Evolutionary conservation across 2,329 filamentous ascomycete species (phyloP).

Genomic region (Drechslerella coelobrocha): DNA sequence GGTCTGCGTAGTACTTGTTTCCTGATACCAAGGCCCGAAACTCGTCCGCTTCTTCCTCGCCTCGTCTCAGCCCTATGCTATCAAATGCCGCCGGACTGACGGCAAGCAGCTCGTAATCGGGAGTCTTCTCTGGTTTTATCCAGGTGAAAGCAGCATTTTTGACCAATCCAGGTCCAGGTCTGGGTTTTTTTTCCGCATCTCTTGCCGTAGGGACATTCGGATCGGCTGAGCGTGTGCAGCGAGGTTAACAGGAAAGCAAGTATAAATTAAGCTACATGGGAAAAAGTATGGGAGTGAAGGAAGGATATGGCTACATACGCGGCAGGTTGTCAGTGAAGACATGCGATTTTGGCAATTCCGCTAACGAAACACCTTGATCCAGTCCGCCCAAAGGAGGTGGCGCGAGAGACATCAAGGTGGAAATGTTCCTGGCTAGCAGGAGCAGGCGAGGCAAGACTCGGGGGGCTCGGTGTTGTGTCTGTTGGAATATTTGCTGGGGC

Average conservation of each 20-base stretch:
- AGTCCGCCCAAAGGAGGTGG: background rate
- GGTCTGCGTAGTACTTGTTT: conserved; percentile 77
- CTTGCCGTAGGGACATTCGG: conserved; percentile 78
- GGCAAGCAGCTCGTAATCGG: conserved; percentile 76
- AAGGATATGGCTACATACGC: conserved; percentile 27
- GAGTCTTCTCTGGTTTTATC: conserved; percentile 77
- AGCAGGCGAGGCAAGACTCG: conserved; percentile 39
- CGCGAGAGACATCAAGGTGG: conserved; percentile 25
- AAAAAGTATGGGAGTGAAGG: background rate
- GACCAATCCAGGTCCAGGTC: conserved; percentile 80
- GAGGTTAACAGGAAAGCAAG: background rate
- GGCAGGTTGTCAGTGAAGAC: conserved; percentile 66
- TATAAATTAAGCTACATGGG: background rate
- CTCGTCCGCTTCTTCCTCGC: conserved; percentile 73
- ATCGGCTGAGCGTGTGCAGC: conserved; percentile 66
- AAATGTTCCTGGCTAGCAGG: conserved; percentile 33
- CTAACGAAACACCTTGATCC: conserved; percentile 56
- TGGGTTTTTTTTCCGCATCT: conserved; percentile 79
- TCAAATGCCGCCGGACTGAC: conserved; percentile 79
- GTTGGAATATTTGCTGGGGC: conserved; percentile 49
- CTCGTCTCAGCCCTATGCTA: conserved; percentile 76
- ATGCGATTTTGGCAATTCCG: conserved; percentile 69
- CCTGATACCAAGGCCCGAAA: conserved; percentile 81
- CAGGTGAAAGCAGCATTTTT: conserved; percentile 86
- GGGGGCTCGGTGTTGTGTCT: conserved; percentile 20